Evolutionary conservation across 768 basidiomycete genomes (phyloP).

Genomic region (Leccinum subtestaceum): DNA sequence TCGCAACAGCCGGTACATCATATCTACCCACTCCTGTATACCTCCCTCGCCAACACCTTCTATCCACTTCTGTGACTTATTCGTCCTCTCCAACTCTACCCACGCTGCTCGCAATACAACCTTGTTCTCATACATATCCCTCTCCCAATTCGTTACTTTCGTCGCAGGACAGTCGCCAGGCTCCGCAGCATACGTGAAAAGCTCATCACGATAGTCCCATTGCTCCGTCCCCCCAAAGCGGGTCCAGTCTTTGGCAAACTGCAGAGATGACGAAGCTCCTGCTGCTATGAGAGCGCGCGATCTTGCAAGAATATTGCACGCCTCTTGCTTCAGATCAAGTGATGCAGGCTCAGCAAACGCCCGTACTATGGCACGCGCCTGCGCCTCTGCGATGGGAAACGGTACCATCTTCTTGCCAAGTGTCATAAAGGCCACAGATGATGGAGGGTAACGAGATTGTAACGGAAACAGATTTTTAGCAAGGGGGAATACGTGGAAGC

Average conservation of each 20-base stretch:
- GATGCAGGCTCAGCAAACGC: conserved; percentile 51
- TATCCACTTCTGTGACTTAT: conserved; percentile 62
- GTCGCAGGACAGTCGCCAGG: conserved; percentile 27
- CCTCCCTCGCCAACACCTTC: conserved; percentile 59
- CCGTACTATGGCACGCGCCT: conserved; percentile 60
- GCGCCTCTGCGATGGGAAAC: conserved; percentile 75
- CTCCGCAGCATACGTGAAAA: conserved; percentile 48
- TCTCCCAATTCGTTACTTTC: conserved; percentile 54
- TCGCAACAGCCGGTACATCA: conserved; percentile 37
- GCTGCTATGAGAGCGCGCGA: conserved; percentile 40
- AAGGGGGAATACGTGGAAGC: conserved; percentile 67
- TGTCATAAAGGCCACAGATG: conserved; percentile 64
- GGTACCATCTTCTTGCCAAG: conserved; percentile 60
- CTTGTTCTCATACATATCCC: conserved; percentile 51
- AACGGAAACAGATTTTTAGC: conserved; percentile 70
- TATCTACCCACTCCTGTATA: conserved; percentile 57
- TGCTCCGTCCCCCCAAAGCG: conserved; percentile 50
- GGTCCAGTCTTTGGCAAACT: conserved; percentile 58
- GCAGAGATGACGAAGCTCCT: conserved; percentile 34
- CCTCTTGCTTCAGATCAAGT: conserved; percentile 49
- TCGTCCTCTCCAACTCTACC: conserved; percentile 52
- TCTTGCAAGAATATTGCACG: conserved; percentile 46
- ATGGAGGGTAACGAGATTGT: conserved; percentile 40
- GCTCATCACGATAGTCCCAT: conserved; percentile 63
- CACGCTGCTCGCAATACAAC: conserved; percentile 50